Evolutionary conservation across 208 protist genomes (phyloP).

Genomic region (Acanthamoeba healyi): DNA sequence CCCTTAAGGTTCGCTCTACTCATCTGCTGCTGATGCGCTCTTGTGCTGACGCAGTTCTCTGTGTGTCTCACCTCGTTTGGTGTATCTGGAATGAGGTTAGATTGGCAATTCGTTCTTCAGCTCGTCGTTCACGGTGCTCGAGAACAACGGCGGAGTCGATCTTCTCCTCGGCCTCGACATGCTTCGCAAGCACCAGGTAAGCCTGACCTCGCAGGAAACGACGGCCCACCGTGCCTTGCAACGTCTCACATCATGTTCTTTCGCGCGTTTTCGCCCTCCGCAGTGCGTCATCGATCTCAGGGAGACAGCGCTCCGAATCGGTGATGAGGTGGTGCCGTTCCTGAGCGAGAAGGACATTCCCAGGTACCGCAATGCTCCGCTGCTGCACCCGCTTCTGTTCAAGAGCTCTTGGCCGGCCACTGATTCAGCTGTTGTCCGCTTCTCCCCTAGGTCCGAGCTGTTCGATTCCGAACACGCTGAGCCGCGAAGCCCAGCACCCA

Average conservation of each 20-base stretch:
- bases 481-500: not conserved
- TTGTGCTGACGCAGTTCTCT: not conserved
- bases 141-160: slow-evolving; percentile 92
- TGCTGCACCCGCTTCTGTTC: not conserved
- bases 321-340: slow-evolving; percentile 84
- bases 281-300: slow-evolving; percentile 85
- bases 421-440: too few species aligned
- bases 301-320: slow-evolving; percentile 83
- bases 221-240: not conserved
- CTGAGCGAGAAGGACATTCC: slow-evolving; percentile 79
- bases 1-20: slow-evolving; percentile 83
- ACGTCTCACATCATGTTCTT: not conserved
- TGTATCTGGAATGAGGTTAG: not conserved
- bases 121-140: slow-evolving; percentile 94
- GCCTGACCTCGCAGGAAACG: not conserved
- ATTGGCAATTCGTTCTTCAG: slow-evolving; percentile 91
- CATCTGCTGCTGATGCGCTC: not conserved
- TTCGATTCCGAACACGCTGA: slow-evolving; percentile 41
- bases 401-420: not conserved
- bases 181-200: slow-evolving; percentile 90
- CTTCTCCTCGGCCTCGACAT: slow-evolving; percentile 97
- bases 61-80: not conserved
- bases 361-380: not conserved
- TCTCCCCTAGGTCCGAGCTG: not conserved
- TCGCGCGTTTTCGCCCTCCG: not conserved